Base-by-base conservation (phyloP, 176 grass and related monocot species). In the Carex pumila region DNA sequence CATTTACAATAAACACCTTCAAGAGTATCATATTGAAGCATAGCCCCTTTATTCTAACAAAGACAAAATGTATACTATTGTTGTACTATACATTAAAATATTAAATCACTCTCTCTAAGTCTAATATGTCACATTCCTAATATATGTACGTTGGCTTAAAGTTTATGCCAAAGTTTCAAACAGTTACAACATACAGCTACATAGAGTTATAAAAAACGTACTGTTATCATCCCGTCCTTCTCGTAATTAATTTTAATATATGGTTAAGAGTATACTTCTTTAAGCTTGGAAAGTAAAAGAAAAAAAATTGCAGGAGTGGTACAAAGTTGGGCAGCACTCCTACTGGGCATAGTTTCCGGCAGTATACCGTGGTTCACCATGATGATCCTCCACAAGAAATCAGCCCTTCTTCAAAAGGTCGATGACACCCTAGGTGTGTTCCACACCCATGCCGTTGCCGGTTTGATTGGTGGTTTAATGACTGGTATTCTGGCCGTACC, bases 371-470 rank as follows among this genome's bases (percentile, higher is more conserved):
- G 92, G 92, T 91, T 94, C 89, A 91, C 87, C 60, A 94, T 94
- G 92, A 94, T 94, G 92, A 88, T 94, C 85, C 92, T 94, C 79
- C 92, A 90, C 89, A 94, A 94, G 83, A 94, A 94, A 66, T 88
- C 79, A 6, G 53, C 83, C 2, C 85, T 94, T 60, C 89, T 94
- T 5, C 90, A 85, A 84, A 77, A 71, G 17, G 89, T 94, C 10
- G 92, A 94, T 81, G 92, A 94, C 85, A 94, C 92, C 0, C 87
- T 94, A 17, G 89, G 30, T 11, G 92, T 94, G 5, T 94, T 94
- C 92, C 92, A 94, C 73, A 94, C 92, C 1, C 92, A 94, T 65
- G 92, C 89, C 53, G 87, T 94, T 12, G 92, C 92, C 12, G 89
- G 92, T 1, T 63, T 94, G 29, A 85, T 94, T 14, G 92, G 92